Evolutionary conservation across 2,329 filamentous ascomycete species (phyloP).

Genomic region (Fusarium heterosporum): DNA sequence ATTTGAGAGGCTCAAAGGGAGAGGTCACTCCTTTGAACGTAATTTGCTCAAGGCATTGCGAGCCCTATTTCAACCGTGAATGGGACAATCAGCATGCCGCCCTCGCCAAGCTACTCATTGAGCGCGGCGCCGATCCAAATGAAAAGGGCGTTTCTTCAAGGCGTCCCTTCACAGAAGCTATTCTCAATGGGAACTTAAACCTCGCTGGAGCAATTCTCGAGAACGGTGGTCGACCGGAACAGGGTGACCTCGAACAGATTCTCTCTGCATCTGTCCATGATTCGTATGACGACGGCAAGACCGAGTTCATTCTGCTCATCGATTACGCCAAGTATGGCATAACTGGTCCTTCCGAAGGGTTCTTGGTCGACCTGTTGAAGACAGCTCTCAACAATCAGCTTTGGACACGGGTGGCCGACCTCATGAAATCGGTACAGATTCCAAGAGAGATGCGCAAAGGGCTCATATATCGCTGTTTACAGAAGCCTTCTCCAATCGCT

Average conservation of each 20-base stretch:
- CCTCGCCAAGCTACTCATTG: constrained; percentile 44
- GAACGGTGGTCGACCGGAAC: constrained; percentile 42
- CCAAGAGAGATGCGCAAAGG: constrained; percentile 40
- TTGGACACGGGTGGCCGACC: constrained; percentile 45
- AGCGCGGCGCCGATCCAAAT: constrained; percentile 44
- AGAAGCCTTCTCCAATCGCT: constrained; percentile 36
- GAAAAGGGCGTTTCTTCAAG: constrained; percentile 39
- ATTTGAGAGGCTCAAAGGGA: constrained; percentile 35
- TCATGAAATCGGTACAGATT: constrained; percentile 42
- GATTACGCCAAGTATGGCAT: constrained; percentile 44
- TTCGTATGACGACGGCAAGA: constrained; percentile 46
- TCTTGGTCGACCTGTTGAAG: constrained; percentile 38
- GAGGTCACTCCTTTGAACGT: constrained; percentile 44
- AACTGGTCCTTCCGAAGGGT: constrained; percentile 38
- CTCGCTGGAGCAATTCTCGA: constrained; percentile 43
- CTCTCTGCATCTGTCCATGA: constrained; percentile 39
- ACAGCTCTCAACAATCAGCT: constrained; percentile 39
- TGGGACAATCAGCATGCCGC: constrained; percentile 46
- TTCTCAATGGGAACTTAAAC: constrained; percentile 39
- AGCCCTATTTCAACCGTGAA: constrained; percentile 39
- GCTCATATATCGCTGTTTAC: constrained; percentile 41
- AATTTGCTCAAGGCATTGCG: constrained; percentile 43
- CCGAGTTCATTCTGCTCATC: constrained; percentile 39
- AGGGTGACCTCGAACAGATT: constrained; percentile 39
- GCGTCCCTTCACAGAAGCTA: constrained; percentile 44